Percentiles rank a stretch among this genome's conserved stretches.
phyloP scores from a whole-genome alignment of 2,329 filamentous ascomycete species.

The Mycosphaerella arachidis region DNA sequence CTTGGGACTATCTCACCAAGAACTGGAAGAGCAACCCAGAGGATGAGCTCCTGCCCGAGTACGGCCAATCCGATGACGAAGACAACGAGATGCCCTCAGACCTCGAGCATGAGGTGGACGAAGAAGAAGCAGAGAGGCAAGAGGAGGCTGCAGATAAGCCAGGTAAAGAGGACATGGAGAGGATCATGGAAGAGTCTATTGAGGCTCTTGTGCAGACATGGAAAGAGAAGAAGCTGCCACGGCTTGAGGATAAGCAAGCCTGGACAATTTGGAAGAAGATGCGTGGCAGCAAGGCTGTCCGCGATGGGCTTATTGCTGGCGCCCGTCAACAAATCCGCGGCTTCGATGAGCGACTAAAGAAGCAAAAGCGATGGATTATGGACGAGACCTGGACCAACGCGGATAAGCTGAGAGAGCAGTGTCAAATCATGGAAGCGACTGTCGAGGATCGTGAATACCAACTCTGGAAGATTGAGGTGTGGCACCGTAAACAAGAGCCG shows the following conservation, averaged over 20 bases:
- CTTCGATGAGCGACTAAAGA: conserved; percentile 52
- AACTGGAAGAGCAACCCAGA: conserved; percentile 34
- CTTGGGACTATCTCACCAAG: conserved; percentile 27
- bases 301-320: conserved; percentile 41
- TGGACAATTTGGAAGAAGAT: conserved; percentile 59
- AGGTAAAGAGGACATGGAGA: conserved; percentile 45
- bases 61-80: conserved; percentile 11
- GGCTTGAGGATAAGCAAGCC: conserved; percentile 53
- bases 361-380: conserved; percentile 51
- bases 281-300: conserved; percentile 39
- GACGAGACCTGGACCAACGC: conserved; percentile 50
- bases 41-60: conserved; percentile 25
- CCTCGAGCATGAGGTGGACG: conserved; percentile 28
- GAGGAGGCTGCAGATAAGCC: conserved; percentile 27
- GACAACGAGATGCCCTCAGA: conserved; percentile 12
- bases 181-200: conserved; percentile 53
- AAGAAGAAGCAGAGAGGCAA: conserved; percentile 49
- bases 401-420: conserved; percentile 52
- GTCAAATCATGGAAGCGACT: conserved; percentile 58
- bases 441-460: conserved; percentile 58
- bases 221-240: conserved; percentile 55
- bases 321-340: conserved; percentile 42
- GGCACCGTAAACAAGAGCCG: conserved; percentile 32
- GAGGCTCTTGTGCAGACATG: conserved; percentile 51
- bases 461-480: conserved; percentile 43